Base-by-base conservation (phyloP, 306 rosid genomes). In the Abrus precatorius region DNA sequence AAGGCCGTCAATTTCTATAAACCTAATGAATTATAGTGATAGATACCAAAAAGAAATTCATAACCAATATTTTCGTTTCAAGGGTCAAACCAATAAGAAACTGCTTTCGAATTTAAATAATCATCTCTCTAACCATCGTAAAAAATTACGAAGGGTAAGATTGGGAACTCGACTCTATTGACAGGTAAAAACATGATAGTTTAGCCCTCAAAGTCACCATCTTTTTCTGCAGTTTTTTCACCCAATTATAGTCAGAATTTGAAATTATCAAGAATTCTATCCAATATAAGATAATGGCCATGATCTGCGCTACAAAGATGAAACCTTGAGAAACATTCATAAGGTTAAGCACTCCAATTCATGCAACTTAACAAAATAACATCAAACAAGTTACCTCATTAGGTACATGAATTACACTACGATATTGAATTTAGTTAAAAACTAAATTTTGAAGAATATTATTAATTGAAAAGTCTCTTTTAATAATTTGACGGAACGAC, bases 311-410 rank as follows among this genome's bases (percentile, higher is more conserved):
- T 20, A 79, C 72, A 69, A 27, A 45, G n/a, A 52, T 41, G 45
- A 62, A n/a, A 80, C 13, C 1, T 4, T 6, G 32, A 34, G 7
- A 73, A 62, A 48, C 30, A 53, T 80, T 50, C 55, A 62, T 2
- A 33, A 33, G 47, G 27, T 33, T 40, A 63, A 59, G 55, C 44
- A 34, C 8, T 80, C 56, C 8, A 45, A 56, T 30, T 65, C 76
- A 62, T 27, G 28, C 41, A 83, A 71, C 29, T 44, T 11, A 71
- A 62, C 62, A 71, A 41, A 63, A 72, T 32, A 47, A 52, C 20
- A 20, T 20, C 20, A 20, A 20, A 20, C 20, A 20, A 20, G 20
- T 20, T 20, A 20, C 20, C 20, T 20, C 20, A 20, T 20, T 20
- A 20, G 20, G 20, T 20, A 20, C 20, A 20, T 20, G 20, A 20